Conservation (phyloP, 345 rosid genomes). For the Rhodomyrtus tomentosa region DNA sequence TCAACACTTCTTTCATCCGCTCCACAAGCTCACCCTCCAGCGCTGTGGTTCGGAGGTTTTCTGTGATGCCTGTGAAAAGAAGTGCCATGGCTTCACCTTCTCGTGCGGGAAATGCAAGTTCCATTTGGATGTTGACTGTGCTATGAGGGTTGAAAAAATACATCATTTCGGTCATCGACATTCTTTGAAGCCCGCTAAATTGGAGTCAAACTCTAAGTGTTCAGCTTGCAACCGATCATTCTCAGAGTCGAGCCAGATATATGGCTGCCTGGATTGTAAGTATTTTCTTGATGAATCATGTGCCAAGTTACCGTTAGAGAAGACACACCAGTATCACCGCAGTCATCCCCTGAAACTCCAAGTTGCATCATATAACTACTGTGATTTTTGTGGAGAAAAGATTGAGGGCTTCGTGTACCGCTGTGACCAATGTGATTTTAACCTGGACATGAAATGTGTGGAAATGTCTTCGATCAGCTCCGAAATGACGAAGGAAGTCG, state of each 20-base stretch:
- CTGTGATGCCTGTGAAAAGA: not conserved
- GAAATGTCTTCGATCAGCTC: fast-evolving
- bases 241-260: not conserved
- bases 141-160: not conserved
- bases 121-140: not conserved
- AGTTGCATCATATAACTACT: not conserved
- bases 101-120: not conserved
- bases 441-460: not conserved
- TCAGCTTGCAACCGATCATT: not conserved
- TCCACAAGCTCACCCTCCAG: not conserved
- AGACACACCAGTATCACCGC: not conserved
- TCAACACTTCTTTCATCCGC: not conserved
- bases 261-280: not conserved
- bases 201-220: not conserved
- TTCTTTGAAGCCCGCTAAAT: not conserved
- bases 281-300: not conserved
- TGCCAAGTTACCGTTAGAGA: not conserved
- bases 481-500: not conserved
- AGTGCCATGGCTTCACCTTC: not conserved
- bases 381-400: not conserved
- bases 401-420: not conserved
- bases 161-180: not conserved
- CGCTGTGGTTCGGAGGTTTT: not conserved
- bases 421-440: not conserved
- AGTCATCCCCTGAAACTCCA: not conserved